These are phyloP conservation scores for Cyberlindnera xylosilytica DNA, from an alignment of 805 yeast genomes.

Conservation along the genomic window DNA sequence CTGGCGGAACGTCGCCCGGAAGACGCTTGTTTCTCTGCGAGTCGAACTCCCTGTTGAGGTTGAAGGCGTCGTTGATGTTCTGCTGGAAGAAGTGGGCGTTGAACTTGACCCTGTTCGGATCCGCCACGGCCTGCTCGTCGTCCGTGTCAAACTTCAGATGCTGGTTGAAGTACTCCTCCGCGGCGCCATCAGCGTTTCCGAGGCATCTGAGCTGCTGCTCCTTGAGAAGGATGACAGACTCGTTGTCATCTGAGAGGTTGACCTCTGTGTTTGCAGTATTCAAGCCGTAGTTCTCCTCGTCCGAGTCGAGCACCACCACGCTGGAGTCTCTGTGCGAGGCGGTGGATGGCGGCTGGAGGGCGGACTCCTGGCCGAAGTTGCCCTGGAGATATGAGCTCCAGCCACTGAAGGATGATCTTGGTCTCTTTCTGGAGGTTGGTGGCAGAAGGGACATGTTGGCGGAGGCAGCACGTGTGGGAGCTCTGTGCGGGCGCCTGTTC, in stretches of 20 bases:
- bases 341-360: slow-evolving; percentile 12
- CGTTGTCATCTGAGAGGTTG: slow-evolving; percentile 14
- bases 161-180: slow-evolving; percentile 13
- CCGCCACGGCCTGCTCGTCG: slow-evolving; percentile 13
- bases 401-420: slow-evolving; percentile 31
- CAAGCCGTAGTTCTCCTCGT: slow-evolving; percentile 31
- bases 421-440: slow-evolving; percentile 32
- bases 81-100: slow-evolving; percentile 5
- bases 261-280: slow-evolving; percentile 10
- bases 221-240: slow-evolving; percentile 15
- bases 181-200: slow-evolving; percentile 5
- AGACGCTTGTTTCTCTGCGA: background rate
- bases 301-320: slow-evolving; percentile 39
- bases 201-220: slow-evolving; percentile 9
- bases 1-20: background rate
- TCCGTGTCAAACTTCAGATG: slow-evolving; percentile 11
- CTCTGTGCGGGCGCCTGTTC: no score
- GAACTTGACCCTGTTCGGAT: slow-evolving; percentile 2
- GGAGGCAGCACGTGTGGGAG: background rate
- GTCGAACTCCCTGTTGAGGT: slow-evolving; percentile 14
- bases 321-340: slow-evolving; percentile 24
- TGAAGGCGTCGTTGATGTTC: slow-evolving; percentile 16
- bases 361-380: slow-evolving; percentile 15
- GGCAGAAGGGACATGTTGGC: slow-evolving; percentile 10
- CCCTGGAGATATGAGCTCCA: slow-evolving; percentile 26